Conservation (phyloP, 73 alveolate species). For the Tetrahymena thermophila region DNA sequence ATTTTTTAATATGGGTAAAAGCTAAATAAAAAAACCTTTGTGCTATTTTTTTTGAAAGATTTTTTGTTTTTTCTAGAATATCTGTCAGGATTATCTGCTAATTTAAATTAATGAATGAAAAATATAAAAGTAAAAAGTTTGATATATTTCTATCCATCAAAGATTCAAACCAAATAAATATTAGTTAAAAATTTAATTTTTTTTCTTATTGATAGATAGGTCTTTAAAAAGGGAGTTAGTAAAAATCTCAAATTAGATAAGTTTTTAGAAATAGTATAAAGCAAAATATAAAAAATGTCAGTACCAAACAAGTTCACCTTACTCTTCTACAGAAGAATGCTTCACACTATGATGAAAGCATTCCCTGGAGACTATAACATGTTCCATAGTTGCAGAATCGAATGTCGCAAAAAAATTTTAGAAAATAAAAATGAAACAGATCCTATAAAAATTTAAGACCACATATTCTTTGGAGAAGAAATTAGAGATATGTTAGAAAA, state of each 20-base stretch:
- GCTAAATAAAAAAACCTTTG: no score
- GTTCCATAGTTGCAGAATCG: constrained; percentile 67
- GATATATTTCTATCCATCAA: not conserved
- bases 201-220: not conserved
- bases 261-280: not conserved
- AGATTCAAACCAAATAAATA: not conserved
- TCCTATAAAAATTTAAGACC: constrained; percentile 43
- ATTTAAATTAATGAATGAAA: not conserved
- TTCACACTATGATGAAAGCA: constrained; percentile 66
- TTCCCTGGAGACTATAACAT: constrained; percentile 66
- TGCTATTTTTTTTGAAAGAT: not conserved
- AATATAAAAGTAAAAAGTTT: not conserved
- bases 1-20: no score
- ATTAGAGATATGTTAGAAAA: constrained; percentile 40
- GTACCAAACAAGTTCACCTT: constrained; percentile 9
- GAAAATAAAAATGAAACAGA: constrained; percentile 48
- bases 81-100: not conserved
- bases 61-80: not conserved
- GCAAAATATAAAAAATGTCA: not conserved
- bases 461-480: constrained; percentile 54
- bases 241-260: not conserved
- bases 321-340: constrained; percentile 61
- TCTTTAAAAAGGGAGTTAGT: not conserved
- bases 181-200: not conserved
- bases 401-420: constrained; percentile 45